Conservation (phyloP, 345 rosid species). For the Heritiera fomes region DNA sequence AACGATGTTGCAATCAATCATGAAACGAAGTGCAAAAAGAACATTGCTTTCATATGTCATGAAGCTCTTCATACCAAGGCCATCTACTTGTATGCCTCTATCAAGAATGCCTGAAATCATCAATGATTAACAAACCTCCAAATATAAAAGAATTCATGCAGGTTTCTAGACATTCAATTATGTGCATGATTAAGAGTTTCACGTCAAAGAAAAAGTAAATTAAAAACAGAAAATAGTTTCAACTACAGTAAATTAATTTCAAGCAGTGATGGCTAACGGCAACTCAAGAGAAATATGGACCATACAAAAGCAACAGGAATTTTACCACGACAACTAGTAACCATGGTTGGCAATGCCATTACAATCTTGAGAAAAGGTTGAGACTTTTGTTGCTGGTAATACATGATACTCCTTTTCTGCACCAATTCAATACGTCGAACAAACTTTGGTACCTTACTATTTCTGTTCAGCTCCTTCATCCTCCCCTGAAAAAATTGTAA, state of each 20-base stretch:
- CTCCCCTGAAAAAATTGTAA: slow-evolving; percentile 50
- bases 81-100: slow-evolving; percentile 91
- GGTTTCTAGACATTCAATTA: background rate
- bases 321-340: slow-evolving; percentile 84
- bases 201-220: background rate
- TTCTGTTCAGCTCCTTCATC: slow-evolving; percentile 78
- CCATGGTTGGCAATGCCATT: slow-evolving; percentile 94
- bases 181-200: background rate
- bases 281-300: background rate
- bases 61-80: slow-evolving; percentile 88
- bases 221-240: background rate
- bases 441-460: slow-evolving; percentile 57
- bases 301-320: background rate
- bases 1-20: slow-evolving; percentile 82
- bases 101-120: slow-evolving; percentile 77
- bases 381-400: slow-evolving; percentile 80
- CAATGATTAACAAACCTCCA: slow-evolving; percentile 7
- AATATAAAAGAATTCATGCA: background rate
- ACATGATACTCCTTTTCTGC: slow-evolving; percentile 84
- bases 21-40: slow-evolving; percentile 90
- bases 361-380: slow-evolving; percentile 86
- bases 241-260: background rate
- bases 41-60: slow-evolving; percentile 95
- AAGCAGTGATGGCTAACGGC: background rate
- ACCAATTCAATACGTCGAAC: slow-evolving; percentile 69